These are phyloP conservation scores for Pyrenula aspistea DNA, from an alignment of 495 filamentous ascomycete species.

Conservation along the genomic window DNA sequence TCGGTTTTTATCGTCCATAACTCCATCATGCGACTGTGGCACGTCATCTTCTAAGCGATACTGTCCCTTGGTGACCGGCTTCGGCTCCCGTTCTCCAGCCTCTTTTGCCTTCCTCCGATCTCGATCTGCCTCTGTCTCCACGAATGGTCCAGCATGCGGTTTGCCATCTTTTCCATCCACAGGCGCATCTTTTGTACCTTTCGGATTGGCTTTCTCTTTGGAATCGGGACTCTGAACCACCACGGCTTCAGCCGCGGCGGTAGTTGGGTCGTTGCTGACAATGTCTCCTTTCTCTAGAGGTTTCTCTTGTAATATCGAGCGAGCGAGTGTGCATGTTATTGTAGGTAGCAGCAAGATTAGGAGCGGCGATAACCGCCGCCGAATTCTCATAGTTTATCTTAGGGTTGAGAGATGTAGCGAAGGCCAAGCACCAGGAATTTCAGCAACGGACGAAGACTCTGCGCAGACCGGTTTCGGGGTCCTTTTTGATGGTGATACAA, in stretches of 20 bases:
- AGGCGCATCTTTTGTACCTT: constrained; percentile 76
- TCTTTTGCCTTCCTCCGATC: constrained; percentile 41
- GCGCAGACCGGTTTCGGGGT: not conserved
- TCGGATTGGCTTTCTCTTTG: constrained; percentile 5
- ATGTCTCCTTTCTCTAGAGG: not conserved
- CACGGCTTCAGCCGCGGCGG: not conserved
- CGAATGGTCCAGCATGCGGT: constrained; percentile 83
- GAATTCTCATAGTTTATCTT: not conserved
- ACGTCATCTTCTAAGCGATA: constrained; percentile 51
- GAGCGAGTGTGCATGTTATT: not conserved
- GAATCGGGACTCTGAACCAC: not conserved
- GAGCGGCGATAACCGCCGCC: not conserved
- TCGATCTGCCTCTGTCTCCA: constrained; percentile 52
- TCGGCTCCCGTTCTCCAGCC: constrained; percentile 12
- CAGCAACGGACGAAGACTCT: not conserved
- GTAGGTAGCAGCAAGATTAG: not conserved
- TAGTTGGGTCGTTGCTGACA: not conserved
- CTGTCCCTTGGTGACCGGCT: constrained; percentile 3
- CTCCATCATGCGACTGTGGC: constrained; percentile 69
- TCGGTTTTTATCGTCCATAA: constrained; percentile 79
- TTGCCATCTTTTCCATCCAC: constrained; percentile 94
- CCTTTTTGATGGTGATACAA: not conserved
- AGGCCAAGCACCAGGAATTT: not conserved
- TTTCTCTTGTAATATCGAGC: not conserved
- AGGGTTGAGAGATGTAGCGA: not conserved